Conservation (phyloP, 108 stramenopile genomes). For the Nitzschia putrida region DNA sequence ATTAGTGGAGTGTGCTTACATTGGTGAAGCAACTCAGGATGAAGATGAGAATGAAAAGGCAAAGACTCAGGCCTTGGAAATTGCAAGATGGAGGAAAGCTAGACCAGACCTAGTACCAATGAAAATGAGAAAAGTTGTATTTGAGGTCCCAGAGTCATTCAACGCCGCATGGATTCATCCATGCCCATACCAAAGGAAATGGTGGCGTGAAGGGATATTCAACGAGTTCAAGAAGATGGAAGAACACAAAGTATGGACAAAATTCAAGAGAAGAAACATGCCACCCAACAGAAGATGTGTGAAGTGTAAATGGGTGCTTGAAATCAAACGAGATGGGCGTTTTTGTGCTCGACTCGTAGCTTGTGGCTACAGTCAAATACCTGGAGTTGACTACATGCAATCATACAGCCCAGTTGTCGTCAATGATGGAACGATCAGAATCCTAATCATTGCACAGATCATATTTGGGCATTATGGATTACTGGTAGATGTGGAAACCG, state of each 20-base stretch:
- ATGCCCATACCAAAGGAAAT: neutral
- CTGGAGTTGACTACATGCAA: slow-evolving; percentile 8
- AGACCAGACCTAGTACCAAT: neutral
- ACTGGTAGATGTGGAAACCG: too few relatives aligned
- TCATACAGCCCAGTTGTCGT: too few relatives aligned
- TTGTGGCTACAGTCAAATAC: slow-evolving; percentile 16
- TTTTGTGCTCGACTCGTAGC: too few relatives aligned
- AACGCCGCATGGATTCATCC: neutral
- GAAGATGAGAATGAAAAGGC: neutral
- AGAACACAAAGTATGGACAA: slow-evolving; percentile 5
- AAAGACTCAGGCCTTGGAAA: neutral
- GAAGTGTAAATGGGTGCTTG: too few relatives aligned
- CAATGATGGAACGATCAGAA: slow-evolving; percentile 5
- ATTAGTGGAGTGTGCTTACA: too few relatives aligned
- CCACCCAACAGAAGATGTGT: slow-evolving; percentile 9
- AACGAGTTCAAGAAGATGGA: slow-evolving; percentile 17
- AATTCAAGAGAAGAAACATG: slow-evolving; percentile 2
- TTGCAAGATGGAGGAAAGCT: neutral
- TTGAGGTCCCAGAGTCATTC: neutral
- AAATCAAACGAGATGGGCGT: neutral
- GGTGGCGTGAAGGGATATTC: neutral
- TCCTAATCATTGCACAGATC: neutral
- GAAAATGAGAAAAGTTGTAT: neutral
- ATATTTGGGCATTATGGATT: neutral
- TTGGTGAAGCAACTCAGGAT: too few relatives aligned